Evolutionary conservation across 2,329 filamentous ascomycete genomes (phyloP), one percentile per base, ranked within the genome.

Genomic region (Colletotrichum sansevieriae): DNA sequence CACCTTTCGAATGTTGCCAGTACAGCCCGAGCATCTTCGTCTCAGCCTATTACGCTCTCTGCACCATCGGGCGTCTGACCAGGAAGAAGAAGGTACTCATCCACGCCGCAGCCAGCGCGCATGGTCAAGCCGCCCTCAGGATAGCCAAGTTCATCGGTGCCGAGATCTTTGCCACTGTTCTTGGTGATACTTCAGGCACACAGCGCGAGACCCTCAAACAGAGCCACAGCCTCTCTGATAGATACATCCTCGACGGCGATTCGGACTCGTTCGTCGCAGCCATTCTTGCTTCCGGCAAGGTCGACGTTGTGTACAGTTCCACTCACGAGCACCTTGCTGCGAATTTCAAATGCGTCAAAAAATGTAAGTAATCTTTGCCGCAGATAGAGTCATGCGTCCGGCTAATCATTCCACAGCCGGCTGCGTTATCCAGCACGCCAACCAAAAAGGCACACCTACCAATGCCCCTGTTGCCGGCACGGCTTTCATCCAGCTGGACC

Each of bases 101-200:
- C 18, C 82, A 84, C 59, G 78, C 78, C 10, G 84, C 79, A 3
- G 79, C 81, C 4, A 82, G 83, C 55, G 76, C 78, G 0, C 76
- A 81, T 20, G 84, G 85, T 1, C 77, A 83, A 43, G 81, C 80
- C 10, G 83, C 82, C 2, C 71, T 87, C 3, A 76, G 79, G 11
- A 70, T 86, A 3, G 81, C 82, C 25, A 75, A 72, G 51, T 64
- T 74, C 2, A 70, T 76, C 7, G 82, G 79, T 1, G 80, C 79
- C 9, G 76, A 80, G 2, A 72, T 88, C 2, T 84, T 83, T 63
- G 78, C 77, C 2, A 86, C 82, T 0, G 79, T 83, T 1, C 61
- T 75, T 47, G 79, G 76, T 0, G 59, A 73, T 10, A 67, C 72
- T 6, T 55, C 71, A 1, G 51, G 73, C 0, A 70, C 75, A 1